Percentiles rank a stretch among this genome's conserved stretches.
phyloP scores from a whole-genome alignment of 1,284 basidiomycete species.

The Cronartium ribicola region DNA sequence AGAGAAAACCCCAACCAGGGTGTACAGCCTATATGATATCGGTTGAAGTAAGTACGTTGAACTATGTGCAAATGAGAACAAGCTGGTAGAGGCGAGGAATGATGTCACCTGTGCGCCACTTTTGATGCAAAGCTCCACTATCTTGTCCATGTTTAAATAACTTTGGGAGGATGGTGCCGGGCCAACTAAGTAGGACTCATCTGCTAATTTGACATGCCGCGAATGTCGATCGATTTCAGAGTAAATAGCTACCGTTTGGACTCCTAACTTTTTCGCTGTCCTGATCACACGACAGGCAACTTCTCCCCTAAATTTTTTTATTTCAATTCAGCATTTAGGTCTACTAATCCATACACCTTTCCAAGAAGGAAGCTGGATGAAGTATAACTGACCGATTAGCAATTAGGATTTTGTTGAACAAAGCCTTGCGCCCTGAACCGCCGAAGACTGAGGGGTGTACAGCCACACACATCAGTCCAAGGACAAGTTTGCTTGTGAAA shows the following conservation, averaged over 20 bases:
- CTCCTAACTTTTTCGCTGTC: conserved; percentile 78
- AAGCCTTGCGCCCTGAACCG: neutral
- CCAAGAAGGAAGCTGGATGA: no score
- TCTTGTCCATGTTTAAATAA: conserved; percentile 83
- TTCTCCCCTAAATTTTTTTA: conserved; percentile 65
- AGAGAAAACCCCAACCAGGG: conserved; percentile 41
- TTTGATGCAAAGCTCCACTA: conserved; percentile 70
- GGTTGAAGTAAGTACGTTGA: neutral
- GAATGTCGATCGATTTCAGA: conserved; percentile 75
- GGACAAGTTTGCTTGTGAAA: neutral
- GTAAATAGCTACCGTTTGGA: conserved; percentile 84
- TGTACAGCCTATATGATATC: conserved; percentile 29
- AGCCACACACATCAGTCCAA: neutral
- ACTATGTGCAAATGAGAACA: conserved; percentile 47
- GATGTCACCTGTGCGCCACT: conserved; percentile 71
- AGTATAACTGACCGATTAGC: conserved; percentile 24
- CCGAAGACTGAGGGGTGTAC: neutral
- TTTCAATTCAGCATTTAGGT: neutral
- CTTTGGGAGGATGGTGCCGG: conserved; percentile 80
- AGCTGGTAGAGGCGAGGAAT: neutral
- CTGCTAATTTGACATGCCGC: conserved; percentile 69
- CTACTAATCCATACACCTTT: neutral
- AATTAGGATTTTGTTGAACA: conserved; percentile 35
- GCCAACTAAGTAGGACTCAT: conserved; percentile 90
- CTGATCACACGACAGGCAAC: conserved; percentile 89